Conservation (phyloP, 345 rosid genomes). For the Camelina sativa region DNA sequence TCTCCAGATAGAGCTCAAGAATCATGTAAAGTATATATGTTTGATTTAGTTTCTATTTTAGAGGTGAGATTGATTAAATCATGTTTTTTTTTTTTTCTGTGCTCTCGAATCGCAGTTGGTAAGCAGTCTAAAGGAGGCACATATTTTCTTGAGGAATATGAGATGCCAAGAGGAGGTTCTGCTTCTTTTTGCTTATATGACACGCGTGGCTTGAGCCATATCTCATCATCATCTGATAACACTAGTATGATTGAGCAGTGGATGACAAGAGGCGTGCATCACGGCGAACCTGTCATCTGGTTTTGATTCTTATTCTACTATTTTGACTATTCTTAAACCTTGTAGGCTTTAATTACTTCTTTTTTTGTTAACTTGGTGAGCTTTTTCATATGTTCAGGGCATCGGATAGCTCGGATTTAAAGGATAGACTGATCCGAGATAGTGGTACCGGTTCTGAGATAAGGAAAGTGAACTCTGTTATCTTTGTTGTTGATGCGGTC, state of each 20-base stretch:
- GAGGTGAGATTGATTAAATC: background rate
- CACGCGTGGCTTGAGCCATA: constrained; percentile 59
- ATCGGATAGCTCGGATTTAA: constrained; percentile 57
- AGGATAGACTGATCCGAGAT: constrained; percentile 47
- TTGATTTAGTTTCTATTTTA: background rate
- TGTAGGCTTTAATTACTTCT: background rate
- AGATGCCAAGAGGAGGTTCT: constrained; percentile 66
- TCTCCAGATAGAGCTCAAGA: constrained; percentile 78
- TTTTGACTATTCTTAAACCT: constrained; percentile 6
- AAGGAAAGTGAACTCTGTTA: constrained; percentile 67
- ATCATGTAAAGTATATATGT: constrained; percentile 55
- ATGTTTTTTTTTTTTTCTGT: constrained; percentile 1
- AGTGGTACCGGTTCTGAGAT: constrained; percentile 35
- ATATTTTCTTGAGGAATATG: constrained; percentile 69
- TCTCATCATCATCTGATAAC: constrained; percentile 44
- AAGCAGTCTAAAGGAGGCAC: constrained; percentile 61
- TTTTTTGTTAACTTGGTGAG: constrained; percentile 11
- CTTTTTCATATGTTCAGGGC: constrained; percentile 49
- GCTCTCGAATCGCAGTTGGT: constrained; percentile 49
- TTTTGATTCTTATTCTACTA: constrained; percentile 25
- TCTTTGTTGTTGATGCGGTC: constrained; percentile 68
- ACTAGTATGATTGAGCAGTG: constrained; percentile 57
- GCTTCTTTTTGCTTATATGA: constrained; percentile 72
- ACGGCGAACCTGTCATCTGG: constrained; percentile 68
- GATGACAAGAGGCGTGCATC: constrained; percentile 66